Evolutionary conservation across 441 rosid genomes (phyloP), one percentile per base, ranked within the genome.

Genomic region (Populus tomentosa): DNA sequence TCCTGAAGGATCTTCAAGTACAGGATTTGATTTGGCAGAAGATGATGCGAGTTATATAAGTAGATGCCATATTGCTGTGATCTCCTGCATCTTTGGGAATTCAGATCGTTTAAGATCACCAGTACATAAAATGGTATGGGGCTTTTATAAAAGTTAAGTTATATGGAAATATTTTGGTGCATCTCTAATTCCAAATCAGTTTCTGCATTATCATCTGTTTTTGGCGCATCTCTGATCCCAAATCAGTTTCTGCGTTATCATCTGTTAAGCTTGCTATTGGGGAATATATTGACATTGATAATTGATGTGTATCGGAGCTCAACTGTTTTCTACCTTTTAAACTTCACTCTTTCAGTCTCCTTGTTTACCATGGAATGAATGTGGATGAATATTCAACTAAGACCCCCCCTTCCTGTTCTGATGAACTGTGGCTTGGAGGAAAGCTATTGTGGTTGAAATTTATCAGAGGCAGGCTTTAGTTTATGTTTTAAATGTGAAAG

Each of bases 81-180:
- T 85, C 71, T 94, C 99, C 59, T 92, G 98, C 86, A 96, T 96
- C 77, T 96, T 96, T 87, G 98, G 99, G 67, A 96, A 94, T 89
- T 96, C 98, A 78, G 99, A 96, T 86, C 97, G 88, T 70, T 84
- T 96, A 82, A 91, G 98, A 78, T 81, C 82, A 79, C 99, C 98
- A 75, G 84, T 88, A 69, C 77, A 83, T 74, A 94, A 93, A 90
- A 88, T 67, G 97, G 99, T 94, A 91, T 40, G 40, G 5, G 70
- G 63, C 8, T 26, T 7, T 75, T 5, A 62, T 56, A 69, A 63
- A 21, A 8, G 5, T 42, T 9, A 30, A 26, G 67, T 2, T 30
- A 5, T 14, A 61, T 9, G 33, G 8, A 14, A 6, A 38, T 24
- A 18, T 50, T 42, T 64, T 50, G 63, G 24, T 36, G 24, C 8